Evolutionary conservation across 305 asterid species (phyloP), one percentile per base, ranked within the genome.

Genomic region (Ilex paraguariensis): DNA sequence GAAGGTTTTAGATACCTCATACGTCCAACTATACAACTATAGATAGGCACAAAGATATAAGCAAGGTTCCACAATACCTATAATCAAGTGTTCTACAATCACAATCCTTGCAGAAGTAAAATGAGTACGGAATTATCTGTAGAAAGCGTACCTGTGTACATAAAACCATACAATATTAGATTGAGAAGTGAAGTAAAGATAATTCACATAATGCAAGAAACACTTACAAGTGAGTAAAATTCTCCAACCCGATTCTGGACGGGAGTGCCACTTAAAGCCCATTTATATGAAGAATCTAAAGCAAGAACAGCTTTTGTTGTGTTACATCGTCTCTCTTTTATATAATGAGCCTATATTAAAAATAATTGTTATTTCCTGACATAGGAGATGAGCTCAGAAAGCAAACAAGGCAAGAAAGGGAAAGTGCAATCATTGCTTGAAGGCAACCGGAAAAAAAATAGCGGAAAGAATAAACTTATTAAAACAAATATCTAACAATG

Each of bases 241-340:
- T 92, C 98, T 63, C 98, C 97, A 73, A 92, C 97, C 71, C 91
- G 95, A 72, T 89, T 92, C 82, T 92, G 98, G 62, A 92, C 91
- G 54, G 97, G 97, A 54, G 97, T 92, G 70, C 98, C 98, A 81
- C 95, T 92, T 71, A 92, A 79, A 55, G 96, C 95, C 97, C 98
- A 92, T 73, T 79, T 89, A 77, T 78, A 92, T 45, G 81, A 75
- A 78, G 98, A 92, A 66, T 77, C 79, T 56, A 92, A 74, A 68
- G 86, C 82, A 80, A 92, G 81, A 72, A 92, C 76, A 61, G 96
- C 97, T 86, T 70, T 89, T 60, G 96, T 82, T n/a, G 94, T 92
- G 71, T 85, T 92, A 79, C 81, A 73, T 60, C 83, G 88, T 57
- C 95, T 81, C 54, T 82, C 96, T 80, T 92, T 92, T 62, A 92